phyloP scores from a whole-genome alignment of 2,329 filamentous ascomycete species.

The Cordyceps fumosorosea region DNA sequence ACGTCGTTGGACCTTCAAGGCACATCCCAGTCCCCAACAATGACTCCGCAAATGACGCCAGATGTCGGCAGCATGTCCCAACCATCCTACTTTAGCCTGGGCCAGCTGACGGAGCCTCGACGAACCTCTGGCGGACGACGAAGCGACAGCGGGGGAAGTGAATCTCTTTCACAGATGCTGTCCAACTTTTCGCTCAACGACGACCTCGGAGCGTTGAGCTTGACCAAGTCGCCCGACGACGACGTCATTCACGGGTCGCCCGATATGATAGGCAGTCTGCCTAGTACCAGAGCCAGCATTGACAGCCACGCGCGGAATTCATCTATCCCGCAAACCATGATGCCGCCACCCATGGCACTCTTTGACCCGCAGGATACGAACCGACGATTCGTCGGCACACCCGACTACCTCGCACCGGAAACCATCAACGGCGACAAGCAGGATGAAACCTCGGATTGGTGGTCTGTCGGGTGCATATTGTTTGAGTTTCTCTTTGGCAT shows the following conservation, averaged over 20 bases:
- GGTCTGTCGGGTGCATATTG: constrained; percentile 97
- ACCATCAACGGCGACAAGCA: constrained; percentile 93
- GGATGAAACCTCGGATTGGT: constrained; percentile 99
- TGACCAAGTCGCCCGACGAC: constrained; percentile 61
- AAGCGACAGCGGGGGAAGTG: constrained; percentile 89
- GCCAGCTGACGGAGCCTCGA: constrained; percentile 52
- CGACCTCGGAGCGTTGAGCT: constrained; percentile 35
- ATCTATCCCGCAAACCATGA: constrained; percentile 51
- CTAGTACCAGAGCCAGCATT: constrained; percentile 24
- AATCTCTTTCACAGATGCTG: constrained; percentile 77
- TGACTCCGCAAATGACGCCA: constrained; percentile 82
- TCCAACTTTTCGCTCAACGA: constrained; percentile 71
- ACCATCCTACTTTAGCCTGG: constrained; percentile 86
- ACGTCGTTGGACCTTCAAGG: constrained; percentile 86
- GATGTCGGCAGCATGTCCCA: constrained; percentile 60
- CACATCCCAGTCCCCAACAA: constrained; percentile 64
- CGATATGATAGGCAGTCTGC: constrained; percentile 52
- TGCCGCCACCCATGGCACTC: constrained; percentile 87
- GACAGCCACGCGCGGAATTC: constrained; percentile 29
- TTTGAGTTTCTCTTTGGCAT: constrained; percentile 94
- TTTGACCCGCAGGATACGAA: constrained; percentile 94
- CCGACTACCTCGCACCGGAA: constrained; percentile 93
- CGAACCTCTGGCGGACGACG: constrained; percentile 69
- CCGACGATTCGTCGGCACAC: constrained; percentile 89
- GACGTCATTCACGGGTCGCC: constrained; percentile 72